A percentile compares a stretch with the other conserved stretches of the same genome.
Conservation (phyloP, 116 monocot genomes). For the Phalaenopsis hybrid region DNA sequence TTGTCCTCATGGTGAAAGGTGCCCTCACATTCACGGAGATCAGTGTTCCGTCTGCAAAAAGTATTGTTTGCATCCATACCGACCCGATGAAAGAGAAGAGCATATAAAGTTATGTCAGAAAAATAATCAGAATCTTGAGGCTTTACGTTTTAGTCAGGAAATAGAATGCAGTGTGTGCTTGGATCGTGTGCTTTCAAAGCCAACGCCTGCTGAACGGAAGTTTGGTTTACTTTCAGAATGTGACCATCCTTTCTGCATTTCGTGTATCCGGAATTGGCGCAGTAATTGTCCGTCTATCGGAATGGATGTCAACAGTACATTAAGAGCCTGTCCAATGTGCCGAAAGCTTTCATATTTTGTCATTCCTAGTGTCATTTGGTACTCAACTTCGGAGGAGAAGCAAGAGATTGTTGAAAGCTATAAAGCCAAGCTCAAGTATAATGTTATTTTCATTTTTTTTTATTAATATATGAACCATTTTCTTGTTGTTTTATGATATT, state of each 20-base stretch:
- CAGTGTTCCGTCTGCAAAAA: slow-evolving; percentile 72
- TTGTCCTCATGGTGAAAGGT: slow-evolving; percentile 62
- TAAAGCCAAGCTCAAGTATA: slow-evolving; percentile 82
- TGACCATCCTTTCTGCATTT: slow-evolving; percentile 92
- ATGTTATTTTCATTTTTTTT: slow-evolving; percentile 1
- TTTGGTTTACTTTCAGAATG: slow-evolving; percentile 95
- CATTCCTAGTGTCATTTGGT: slow-evolving; percentile 96
- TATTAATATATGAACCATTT: neutral
- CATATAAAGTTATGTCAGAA: slow-evolving; percentile 57
- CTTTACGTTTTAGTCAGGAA: slow-evolving; percentile 70
- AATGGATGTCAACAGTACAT: slow-evolving; percentile 77
- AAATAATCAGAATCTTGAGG: slow-evolving; percentile 67
- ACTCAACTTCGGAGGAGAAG: slow-evolving; percentile 77
- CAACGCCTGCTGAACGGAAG: slow-evolving; percentile 71
- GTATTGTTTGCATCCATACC: slow-evolving; percentile 76
- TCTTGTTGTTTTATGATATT: neutral
- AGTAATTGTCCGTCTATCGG: slow-evolving; percentile 75
- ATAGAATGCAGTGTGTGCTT: slow-evolving; percentile 96
- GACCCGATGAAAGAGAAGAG: slow-evolving; percentile 78
- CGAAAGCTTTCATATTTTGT: slow-evolving; percentile 91
- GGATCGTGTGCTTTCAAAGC: slow-evolving; percentile 80
- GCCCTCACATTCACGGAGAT: slow-evolving; percentile 78
- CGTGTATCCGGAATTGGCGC: slow-evolving; percentile 93
- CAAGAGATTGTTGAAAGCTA: slow-evolving; percentile 75
- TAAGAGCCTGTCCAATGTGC: slow-evolving; percentile 89